Evolutionary conservation across 805 yeast species (phyloP), one percentile per base, ranked within the genome.

Genomic region (Suhomyces canberraensis): DNA sequence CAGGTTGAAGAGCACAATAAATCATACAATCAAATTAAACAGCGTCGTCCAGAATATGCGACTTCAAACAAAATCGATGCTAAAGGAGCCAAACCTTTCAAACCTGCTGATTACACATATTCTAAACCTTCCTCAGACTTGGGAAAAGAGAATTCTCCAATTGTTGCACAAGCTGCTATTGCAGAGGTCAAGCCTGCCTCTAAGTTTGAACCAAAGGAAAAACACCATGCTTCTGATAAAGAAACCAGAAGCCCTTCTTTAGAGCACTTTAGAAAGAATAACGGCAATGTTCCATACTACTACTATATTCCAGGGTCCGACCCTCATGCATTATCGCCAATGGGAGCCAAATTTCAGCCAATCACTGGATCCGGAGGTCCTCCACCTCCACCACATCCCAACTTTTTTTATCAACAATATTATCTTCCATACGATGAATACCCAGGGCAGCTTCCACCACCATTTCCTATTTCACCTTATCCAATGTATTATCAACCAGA

Each of bases 381-480:
- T 4, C 39, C 44, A 15, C 35, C 25, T 4, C 54, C 54, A 11
- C 53, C 58, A 17, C 48, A 58, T 7, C 43, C 56, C 17, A 57
- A 50, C 29, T 57, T 46, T 37, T 62, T 59, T 21, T 49, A 52
- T 31, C 60, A 61, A 19, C 59, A 57, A 32, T 56, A 56, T 27
- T 51, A 44, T 29, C 42, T 44, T 31, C 51, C 56, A 3, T 54
- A 50, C 34, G 65, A 56, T 3, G 31, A 33, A 16, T 51, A 47
- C 22, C 42, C 41, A 34, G 35, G 52, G 16, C 50, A 51, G 25
- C 45, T 36, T 9, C 25, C 46, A 13, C 21, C 31, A 6, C 33
- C 39, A 2, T 39, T 29, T 21, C 31, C 39, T 1, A 22, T 36
- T 7, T 30, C 45, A 4, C 41, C 47, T n/a, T 46, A 42, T 27